Evolutionary conservation across 163 green algal genomes (phyloP).

Genomic region (Prototheca stagnorum): DNA sequence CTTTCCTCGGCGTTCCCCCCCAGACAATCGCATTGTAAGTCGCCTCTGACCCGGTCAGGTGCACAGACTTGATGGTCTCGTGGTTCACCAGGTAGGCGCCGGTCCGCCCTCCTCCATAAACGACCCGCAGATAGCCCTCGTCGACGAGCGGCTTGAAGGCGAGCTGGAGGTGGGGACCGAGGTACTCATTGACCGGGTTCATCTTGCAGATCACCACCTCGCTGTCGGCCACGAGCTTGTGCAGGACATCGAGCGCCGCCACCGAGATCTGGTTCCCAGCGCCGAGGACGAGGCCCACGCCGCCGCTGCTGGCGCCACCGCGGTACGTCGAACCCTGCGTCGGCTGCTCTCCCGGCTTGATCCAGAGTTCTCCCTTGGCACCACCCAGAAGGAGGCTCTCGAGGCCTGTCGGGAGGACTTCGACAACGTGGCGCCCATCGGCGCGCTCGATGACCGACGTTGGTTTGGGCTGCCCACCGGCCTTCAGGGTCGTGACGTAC

Average conservation of each 20-base stretch:
- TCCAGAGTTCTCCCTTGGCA: constrained; percentile 54
- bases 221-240: constrained; percentile 43
- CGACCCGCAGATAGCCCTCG: constrained; percentile 42
- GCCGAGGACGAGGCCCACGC: constrained; percentile 48
- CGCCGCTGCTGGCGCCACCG: background rate
- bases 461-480: constrained; percentile 11
- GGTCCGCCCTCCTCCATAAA: constrained; percentile 47
- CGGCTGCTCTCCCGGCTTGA: constrained; percentile 41
- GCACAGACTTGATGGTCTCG: constrained; percentile 25
- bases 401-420: constrained; percentile 24
- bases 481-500: constrained; percentile 26
- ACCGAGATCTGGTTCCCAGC: constrained; percentile 53
- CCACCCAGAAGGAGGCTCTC: constrained; percentile 37
- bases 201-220: constrained; percentile 48
- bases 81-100: constrained; percentile 35
- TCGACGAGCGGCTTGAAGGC: constrained; percentile 49
- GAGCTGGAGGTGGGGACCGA: constrained; percentile 25
- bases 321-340: constrained; percentile 34
- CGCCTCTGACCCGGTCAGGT: constrained; percentile 56
- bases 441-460: constrained; percentile 3
- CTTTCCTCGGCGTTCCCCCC: constrained; percentile 18
- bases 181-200: constrained; percentile 63
- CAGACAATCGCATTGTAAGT: constrained; percentile 72
- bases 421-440: constrained; percentile 32
- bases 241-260: constrained; percentile 57